Evolutionary conservation across 2,329 filamentous ascomycete species (phyloP).

Genomic region (Trichoderma semiorbis): DNA sequence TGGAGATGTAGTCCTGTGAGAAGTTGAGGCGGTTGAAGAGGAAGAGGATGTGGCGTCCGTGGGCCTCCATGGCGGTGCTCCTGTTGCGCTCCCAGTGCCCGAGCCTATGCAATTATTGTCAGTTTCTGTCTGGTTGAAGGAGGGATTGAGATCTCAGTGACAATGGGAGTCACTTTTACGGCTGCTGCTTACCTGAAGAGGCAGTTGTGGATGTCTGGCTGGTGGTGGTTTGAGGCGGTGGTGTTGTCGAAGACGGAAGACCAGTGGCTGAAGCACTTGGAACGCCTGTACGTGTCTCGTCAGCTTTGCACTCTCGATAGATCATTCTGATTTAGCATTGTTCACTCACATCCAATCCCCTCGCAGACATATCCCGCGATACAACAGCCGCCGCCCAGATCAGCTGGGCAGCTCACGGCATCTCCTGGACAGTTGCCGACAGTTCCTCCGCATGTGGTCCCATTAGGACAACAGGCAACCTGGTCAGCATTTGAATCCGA

Average conservation of each 20-base stretch:
- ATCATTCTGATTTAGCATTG: not conserved
- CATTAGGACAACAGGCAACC: constrained; percentile 72
- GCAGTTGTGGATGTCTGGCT: constrained; percentile 38
- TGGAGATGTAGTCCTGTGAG: not conserved
- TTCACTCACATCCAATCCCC: constrained; percentile 63
- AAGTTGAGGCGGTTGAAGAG: not conserved
- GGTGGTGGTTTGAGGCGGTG: constrained; percentile 33
- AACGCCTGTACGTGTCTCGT: constrained; percentile 27
- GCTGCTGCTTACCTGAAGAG: constrained; percentile 37
- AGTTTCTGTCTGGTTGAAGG: constrained; percentile 38
- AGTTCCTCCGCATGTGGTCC: constrained; percentile 58
- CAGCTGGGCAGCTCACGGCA: constrained; percentile 61
- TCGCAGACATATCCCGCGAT: constrained; percentile 67
- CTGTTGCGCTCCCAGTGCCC: constrained; percentile 36
- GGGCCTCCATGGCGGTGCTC: constrained; percentile 47
- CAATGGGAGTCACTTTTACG: constrained; percentile 41
- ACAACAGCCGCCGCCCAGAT: constrained; percentile 71
- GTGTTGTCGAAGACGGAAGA: constrained; percentile 19
- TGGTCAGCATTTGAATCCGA: constrained; percentile 60
- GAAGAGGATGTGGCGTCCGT: constrained; percentile 7
- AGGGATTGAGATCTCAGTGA: constrained; percentile 36
- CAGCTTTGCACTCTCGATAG: not conserved
- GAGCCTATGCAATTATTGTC: constrained; percentile 38
- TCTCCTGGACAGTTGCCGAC: constrained; percentile 60
- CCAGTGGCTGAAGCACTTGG: constrained; percentile 32